Conservation (phyloP, 2,329 filamentous ascomycete genomes). For the Ophiostoma pallidulum region DNA sequence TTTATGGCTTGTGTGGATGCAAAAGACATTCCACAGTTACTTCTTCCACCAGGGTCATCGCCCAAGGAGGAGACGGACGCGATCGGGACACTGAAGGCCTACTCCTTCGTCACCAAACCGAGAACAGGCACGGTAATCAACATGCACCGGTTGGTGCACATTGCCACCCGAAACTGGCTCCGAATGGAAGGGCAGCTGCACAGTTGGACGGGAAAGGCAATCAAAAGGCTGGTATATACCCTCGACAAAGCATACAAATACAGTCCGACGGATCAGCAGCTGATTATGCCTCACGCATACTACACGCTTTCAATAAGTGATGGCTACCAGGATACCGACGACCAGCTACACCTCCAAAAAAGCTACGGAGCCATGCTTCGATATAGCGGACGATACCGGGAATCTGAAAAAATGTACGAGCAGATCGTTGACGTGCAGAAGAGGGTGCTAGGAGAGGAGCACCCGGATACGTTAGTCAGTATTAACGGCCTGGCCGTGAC, state of each 20-base stretch:
- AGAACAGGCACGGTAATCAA: constrained; percentile 20
- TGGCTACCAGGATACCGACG: too few relatives aligned
- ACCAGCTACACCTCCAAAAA: too few relatives aligned
- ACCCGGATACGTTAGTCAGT: too few relatives aligned
- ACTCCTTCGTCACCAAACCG: constrained; percentile 25
- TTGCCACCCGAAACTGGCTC: constrained; percentile 24
- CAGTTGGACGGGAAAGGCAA: constrained; percentile 4
- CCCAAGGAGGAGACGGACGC: constrained; percentile 17
- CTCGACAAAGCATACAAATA: constrained; percentile 1
- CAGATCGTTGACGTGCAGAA: background rate
- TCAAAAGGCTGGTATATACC: constrained; percentile 6
- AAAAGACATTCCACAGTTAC: constrained; percentile 22
- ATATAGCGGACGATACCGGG: too few relatives aligned
- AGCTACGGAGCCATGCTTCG: too few relatives aligned
- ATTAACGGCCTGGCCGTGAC: too few relatives aligned
- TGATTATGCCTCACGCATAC: constrained; percentile 4
- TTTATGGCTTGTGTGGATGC: constrained; percentile 24
- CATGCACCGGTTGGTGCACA: constrained; percentile 25
- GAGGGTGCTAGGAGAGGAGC: too few relatives aligned
- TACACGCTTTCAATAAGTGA: constrained; percentile 1
- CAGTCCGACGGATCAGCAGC: background rate
- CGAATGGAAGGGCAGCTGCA: background rate
- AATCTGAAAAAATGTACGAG: too few relatives aligned
- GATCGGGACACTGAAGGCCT: constrained; percentile 21
- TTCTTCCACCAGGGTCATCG: constrained; percentile 17